These are phyloP conservation scores for Lophiostoma macrostomum DNA, from an alignment of 495 filamentous ascomycete genomes.

Conservation along the genomic window DNA sequence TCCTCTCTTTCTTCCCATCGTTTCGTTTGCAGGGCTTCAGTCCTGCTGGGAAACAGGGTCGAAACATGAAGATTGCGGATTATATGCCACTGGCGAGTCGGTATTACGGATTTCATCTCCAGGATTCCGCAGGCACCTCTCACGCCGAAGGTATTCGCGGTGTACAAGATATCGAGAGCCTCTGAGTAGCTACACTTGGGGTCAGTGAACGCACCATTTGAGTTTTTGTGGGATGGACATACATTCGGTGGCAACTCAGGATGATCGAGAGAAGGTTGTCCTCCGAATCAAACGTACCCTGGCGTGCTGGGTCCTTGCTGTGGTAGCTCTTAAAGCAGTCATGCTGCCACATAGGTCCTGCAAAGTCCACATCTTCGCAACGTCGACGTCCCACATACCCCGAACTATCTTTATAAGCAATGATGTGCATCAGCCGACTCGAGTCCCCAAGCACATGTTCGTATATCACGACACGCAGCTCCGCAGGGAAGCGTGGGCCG, in stretches of 20 bases:
- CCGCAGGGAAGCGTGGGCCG: no score
- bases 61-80: constrained; percentile 12
- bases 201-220: not conserved
- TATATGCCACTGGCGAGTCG: not conserved
- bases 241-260: constrained; percentile 12
- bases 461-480: no score
- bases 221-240: not conserved
- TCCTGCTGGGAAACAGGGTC: not conserved
- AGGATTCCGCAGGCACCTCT: constrained; percentile 7
- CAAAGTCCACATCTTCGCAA: constrained; percentile 6
- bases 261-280: constrained; percentile 9
- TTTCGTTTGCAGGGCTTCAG: not conserved
- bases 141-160: constrained; percentile 3
- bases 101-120: not conserved
- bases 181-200: not conserved
- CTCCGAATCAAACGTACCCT: not conserved
- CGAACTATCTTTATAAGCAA: constrained; percentile 9
- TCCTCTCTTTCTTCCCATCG: not conserved
- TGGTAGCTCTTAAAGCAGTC: constrained; percentile 1
- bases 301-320: not conserved
- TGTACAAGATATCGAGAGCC: constrained; percentile 13
- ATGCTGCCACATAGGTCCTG: constrained; percentile 17
- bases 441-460: no score
- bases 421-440: no score
- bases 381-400: constrained; percentile 1